These are phyloP conservation scores for Alternaria viburni DNA, from an alignment of 2,329 filamentous ascomycete genomes.

Conservation along the genomic window DNA sequence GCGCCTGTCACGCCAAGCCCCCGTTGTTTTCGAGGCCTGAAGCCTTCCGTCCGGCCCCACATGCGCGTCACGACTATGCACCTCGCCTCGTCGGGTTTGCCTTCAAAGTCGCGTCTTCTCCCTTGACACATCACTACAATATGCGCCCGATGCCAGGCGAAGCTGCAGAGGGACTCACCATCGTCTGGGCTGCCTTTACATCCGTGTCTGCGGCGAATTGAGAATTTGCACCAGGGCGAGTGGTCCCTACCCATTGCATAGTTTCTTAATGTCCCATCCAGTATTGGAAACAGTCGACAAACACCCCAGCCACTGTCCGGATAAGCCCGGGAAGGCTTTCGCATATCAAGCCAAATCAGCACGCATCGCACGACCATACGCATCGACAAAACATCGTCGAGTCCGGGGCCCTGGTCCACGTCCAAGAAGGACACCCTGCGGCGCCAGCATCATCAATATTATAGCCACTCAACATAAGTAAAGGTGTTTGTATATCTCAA, in stretches of 20 bases:
- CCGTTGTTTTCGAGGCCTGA: background rate
- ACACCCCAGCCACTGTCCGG: background rate
- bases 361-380: background rate
- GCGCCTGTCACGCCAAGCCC: background rate
- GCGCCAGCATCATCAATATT: background rate
- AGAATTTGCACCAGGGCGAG: too few species aligned
- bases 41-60: background rate
- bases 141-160: background rate
- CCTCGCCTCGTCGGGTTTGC: background rate
- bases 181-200: background rate
- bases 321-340: background rate
- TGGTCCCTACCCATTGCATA: background rate
- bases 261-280: background rate
- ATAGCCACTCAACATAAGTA: background rate
- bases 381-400: background rate
- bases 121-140: background rate
- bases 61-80: background rate
- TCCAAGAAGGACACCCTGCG: background rate
- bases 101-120: background rate
- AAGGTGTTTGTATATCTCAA: background rate
- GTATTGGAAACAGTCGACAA: background rate
- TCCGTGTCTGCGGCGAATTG: background rate
- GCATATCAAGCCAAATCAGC: background rate
- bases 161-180: background rate
- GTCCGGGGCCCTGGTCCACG: background rate